Base-by-base conservation (phyloP, 169 alveolate genomes). In the Toxoplasma gondii region DNA sequence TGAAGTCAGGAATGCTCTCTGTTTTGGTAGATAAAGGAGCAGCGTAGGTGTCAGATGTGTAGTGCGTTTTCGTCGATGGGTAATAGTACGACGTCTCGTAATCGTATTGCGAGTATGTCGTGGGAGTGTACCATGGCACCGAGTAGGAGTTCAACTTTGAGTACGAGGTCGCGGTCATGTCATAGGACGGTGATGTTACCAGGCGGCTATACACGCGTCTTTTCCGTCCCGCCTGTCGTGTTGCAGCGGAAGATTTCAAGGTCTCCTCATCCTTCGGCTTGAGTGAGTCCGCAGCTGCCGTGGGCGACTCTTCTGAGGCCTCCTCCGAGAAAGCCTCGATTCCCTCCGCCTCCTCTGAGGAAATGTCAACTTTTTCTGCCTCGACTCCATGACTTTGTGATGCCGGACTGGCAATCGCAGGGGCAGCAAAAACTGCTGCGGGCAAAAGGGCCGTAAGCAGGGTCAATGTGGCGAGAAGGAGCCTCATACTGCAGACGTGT, bases 111-210 rank as follows among this genome's bases (percentile, higher is more conserved):
- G 86, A n/a, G 86, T 78, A 78, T 1, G 86, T 78, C 86, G 45
- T 78, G 49, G 86, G 86, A n/a, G 86, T 78, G 27, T 9, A 78
- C 49, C 22, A n/a, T n/a, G 86, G 86, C 43, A n/a, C n/a, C 45
- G 86, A 78, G 43, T 29, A 78, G 39, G 86, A 36, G 43, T n/a
- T 31, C 39, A n/a, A 0, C 16, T 27, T 38, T n/a, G 86, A 78
- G 43, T n/a, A 78, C 44, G 58, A 49, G 22, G 86, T 5, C 19
- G 29, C n/a, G 29, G 86, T 78, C 45, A 1, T 78, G 44, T 78
- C 12, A 38, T 78, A 78, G 10, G 39, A 17, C 4, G 74, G n/a
- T 64, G 24, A 31, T 19, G n/a, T 64, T 16, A 64, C n/a, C 7
- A 16, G 31, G 45, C 44, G 10, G 86, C 44, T n/a, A n/a, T 78